Evolutionary conservation across 2,329 filamentous ascomycete genomes (phyloP).

Genomic region (Chaetomiaceae sp.): DNA sequence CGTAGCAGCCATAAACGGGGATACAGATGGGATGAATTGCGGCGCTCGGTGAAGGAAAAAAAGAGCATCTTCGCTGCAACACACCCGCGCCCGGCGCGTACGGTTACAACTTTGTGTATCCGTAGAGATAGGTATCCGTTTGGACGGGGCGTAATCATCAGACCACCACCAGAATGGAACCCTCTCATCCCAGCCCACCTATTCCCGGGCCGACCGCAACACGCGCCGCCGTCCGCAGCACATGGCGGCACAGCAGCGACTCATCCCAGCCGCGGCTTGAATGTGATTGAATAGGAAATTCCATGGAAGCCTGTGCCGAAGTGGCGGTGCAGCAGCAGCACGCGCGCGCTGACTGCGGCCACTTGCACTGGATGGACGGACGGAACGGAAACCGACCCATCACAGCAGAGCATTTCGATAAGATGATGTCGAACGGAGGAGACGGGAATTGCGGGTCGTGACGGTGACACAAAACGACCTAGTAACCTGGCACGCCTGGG

Average conservation of each 20-base stretch:
- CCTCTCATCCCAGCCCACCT: neutral
- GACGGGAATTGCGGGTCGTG: constrained; percentile 4
- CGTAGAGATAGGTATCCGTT: too few species aligned
- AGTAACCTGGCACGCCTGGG: too few species aligned
- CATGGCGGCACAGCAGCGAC: constrained; percentile 7
- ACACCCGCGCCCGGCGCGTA: too few species aligned
- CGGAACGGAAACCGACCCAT: neutral
- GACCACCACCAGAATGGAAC: neutral
- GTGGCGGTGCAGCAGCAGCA: constrained; percentile 16
- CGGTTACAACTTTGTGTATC: too few species aligned
- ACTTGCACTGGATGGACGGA: neutral
- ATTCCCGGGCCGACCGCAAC: neutral
- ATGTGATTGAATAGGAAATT: too few species aligned
- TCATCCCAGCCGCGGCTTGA: neutral
- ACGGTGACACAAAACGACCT: too few species aligned
- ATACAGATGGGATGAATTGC: too few species aligned
- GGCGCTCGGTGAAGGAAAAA: too few species aligned
- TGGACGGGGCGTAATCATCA: too few species aligned
- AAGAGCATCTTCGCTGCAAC: too few species aligned
- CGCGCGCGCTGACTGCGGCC: constrained; percentile 5
- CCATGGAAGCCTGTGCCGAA: neutral
- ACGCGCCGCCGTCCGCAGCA: neutral
- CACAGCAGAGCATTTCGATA: neutral
- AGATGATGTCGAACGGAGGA: too few species aligned
- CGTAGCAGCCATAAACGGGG: too few species aligned